phyloP scores from a whole-genome alignment of 2,329 filamentous ascomycete genomes.

The Plenodomus biglobosus region DNA sequence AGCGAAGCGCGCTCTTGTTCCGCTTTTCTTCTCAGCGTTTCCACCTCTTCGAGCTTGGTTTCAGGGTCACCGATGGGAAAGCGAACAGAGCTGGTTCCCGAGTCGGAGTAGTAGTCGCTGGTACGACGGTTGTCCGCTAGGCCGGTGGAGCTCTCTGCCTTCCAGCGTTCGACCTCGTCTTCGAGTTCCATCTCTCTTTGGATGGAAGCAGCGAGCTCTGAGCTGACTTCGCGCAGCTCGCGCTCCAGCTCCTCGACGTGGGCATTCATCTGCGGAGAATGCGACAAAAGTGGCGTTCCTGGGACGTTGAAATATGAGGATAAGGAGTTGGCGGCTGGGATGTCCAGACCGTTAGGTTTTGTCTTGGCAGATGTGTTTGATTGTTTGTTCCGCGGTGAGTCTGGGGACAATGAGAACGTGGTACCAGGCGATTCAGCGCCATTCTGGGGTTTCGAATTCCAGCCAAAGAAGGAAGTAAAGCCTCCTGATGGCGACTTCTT shows the following conservation, averaged over 20 bases:
- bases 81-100: conserved; percentile 81
- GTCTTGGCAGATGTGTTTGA: conserved; percentile 33
- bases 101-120: conserved; percentile 98
- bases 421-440: conserved; percentile 62
- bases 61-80: conserved; percentile 65
- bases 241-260: conserved; percentile 89
- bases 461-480: conserved; percentile 68
- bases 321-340: conserved; percentile 53
- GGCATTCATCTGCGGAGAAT: conserved; percentile 50
- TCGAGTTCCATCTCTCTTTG: conserved; percentile 94
- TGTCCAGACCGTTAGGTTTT: conserved; percentile 53
- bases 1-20: conserved; percentile 91
- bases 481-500: conserved; percentile 54
- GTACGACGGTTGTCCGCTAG: conserved; percentile 70
- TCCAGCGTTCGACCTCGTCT: conserved; percentile 85
- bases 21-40: conserved; percentile 76
- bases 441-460: conserved; percentile 59
- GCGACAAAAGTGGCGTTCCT: conserved; percentile 50
- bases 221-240: conserved; percentile 89
- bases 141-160: conserved; percentile 68
- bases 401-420: conserved; percentile 63
- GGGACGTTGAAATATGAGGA: conserved; percentile 51
- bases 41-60: conserved; percentile 68
- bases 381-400: conserved; percentile 53
- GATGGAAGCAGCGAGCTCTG: conserved; percentile 89